These are phyloP conservation scores for Gnomoniopsis sp. DNA, from an alignment of 2,329 filamentous ascomycete species.

Conservation along the genomic window DNA sequence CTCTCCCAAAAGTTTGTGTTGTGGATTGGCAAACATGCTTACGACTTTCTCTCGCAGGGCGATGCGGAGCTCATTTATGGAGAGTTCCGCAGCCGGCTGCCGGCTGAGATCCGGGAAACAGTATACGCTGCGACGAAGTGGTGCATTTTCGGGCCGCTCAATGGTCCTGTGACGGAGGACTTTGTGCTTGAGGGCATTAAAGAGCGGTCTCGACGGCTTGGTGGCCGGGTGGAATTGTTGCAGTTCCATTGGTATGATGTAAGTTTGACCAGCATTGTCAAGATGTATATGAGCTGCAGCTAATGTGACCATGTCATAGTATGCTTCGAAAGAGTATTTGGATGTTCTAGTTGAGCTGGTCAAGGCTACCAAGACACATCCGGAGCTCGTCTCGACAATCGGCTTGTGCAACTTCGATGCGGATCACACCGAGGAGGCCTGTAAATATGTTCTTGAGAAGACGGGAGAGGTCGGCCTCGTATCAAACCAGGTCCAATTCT, in stretches of 20 bases:
- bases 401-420: constrained; percentile 35
- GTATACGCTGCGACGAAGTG: constrained; percentile 33
- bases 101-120: constrained; percentile 18
- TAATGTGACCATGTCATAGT: constrained; percentile 23
- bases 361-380: constrained; percentile 23
- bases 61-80: constrained; percentile 33
- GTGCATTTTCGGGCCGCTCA: constrained; percentile 29
- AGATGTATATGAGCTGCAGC: neutral
- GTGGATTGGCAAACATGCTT: neutral
- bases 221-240: constrained; percentile 30
- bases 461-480: constrained; percentile 27
- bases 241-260: constrained; percentile 36
- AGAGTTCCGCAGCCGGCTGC: constrained; percentile 27
- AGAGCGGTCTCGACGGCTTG: constrained; percentile 30
- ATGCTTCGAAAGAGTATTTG: constrained; percentile 31
- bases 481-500: constrained; percentile 35
- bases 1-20: neutral
- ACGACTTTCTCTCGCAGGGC: constrained; percentile 28
- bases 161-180: constrained; percentile 23
- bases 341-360: constrained; percentile 30
- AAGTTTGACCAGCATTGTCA: neutral
- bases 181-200: constrained; percentile 27
- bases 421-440: constrained; percentile 27
- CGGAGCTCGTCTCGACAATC: constrained; percentile 28
- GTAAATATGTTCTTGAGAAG: constrained; percentile 29